A percentile compares a stretch with the other conserved stretches of the same genome.
These are phyloP conservation scores for Inonotus hispidus DNA, from an alignment of 1,284 basidiomycete genomes.

Conservation along the genomic window DNA sequence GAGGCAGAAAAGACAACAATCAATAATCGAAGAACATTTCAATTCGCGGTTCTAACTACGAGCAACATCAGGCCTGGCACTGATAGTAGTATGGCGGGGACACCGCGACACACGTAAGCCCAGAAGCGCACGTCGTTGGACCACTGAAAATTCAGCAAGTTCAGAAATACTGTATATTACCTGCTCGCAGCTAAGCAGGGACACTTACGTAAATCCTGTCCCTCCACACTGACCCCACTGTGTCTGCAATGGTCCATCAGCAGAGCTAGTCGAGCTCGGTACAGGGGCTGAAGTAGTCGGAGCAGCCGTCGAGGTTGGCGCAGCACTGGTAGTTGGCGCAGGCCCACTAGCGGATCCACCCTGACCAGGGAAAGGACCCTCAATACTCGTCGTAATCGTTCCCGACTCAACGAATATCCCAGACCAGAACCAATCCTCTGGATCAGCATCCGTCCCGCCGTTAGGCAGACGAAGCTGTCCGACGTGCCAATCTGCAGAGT, in stretches of 20 bases:
- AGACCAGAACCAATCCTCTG: constrained; percentile 25
- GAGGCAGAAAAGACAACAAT: background rate
- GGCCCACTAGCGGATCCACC: constrained; percentile 6
- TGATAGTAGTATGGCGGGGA: constrained; percentile 20
- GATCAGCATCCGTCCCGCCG: constrained; percentile 19
- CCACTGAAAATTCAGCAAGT: constrained; percentile 8
- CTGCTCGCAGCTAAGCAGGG: background rate
- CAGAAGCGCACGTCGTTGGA: constrained; percentile 15
- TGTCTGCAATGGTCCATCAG: constrained; percentile 12
- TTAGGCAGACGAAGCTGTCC: constrained; percentile 25
- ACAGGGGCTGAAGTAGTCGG: constrained; percentile 5
- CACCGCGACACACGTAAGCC: constrained; percentile 16
- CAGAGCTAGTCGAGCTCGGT: constrained; percentile 6
- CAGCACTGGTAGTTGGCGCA: constrained; percentile 1
- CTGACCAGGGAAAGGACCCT: constrained; percentile 12
- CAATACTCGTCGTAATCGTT: constrained; percentile 19
- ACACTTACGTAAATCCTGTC: constrained; percentile 18
- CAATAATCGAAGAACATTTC: background rate
- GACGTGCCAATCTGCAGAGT: constrained; percentile 26
- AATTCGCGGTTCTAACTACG: background rate
- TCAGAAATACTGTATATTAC: background rate
- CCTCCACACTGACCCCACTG: constrained; percentile 20
- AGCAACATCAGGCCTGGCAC: background rate
- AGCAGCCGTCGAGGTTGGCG: background rate
- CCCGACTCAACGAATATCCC: constrained; percentile 22